A percentile compares a stretch with the other conserved stretches of the same genome.
Conservation (phyloP, 148 eudicot species). For the Rhododendron mucronatum region DNA sequence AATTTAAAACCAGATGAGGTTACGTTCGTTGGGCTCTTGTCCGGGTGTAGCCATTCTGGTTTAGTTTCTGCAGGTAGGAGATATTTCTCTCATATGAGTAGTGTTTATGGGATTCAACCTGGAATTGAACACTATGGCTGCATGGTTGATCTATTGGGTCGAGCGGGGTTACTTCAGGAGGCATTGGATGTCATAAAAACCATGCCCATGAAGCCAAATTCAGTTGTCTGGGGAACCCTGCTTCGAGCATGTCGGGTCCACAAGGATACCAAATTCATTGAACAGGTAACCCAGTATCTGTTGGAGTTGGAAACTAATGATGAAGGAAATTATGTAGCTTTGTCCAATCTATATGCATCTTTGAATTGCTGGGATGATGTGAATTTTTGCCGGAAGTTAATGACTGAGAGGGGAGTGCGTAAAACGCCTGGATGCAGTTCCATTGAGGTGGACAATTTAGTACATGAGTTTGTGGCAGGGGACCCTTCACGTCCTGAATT, state of each 20-base stretch:
- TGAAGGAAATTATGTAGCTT: constrained; percentile 36
- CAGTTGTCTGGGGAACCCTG: constrained; percentile 27
- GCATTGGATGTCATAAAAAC: constrained; percentile 15
- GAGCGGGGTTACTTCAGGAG: constrained; percentile 24
- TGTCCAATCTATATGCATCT: constrained; percentile 42
- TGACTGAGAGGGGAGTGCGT: constrained; percentile 22
- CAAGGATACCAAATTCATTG: constrained; percentile 12
- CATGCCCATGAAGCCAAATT: constrained; percentile 28
- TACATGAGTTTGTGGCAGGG: constrained; percentile 37
- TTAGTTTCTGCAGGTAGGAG: constrained; percentile 21
- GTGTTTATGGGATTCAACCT: constrained; percentile 21
- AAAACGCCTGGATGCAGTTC: constrained; percentile 52
- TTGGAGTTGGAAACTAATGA: constrained; percentile 28
- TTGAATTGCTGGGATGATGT: constrained; percentile 34
- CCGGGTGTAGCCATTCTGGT: constrained; percentile 25
- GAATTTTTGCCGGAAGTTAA: constrained; percentile 27
- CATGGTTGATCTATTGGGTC: constrained; percentile 23
- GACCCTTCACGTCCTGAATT: constrained; percentile 32
- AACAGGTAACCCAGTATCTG: constrained; percentile 10
- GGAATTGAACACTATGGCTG: constrained; percentile 28
- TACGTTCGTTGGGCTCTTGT: constrained; percentile 21
- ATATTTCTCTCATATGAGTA: constrained; percentile 17
- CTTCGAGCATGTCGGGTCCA: constrained; percentile 25
- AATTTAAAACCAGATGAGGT: constrained; percentile 23
- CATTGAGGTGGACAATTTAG: constrained; percentile 35